Conservation (phyloP, 352 stramenopile genomes). For the Pythium dissotocum region DNA sequence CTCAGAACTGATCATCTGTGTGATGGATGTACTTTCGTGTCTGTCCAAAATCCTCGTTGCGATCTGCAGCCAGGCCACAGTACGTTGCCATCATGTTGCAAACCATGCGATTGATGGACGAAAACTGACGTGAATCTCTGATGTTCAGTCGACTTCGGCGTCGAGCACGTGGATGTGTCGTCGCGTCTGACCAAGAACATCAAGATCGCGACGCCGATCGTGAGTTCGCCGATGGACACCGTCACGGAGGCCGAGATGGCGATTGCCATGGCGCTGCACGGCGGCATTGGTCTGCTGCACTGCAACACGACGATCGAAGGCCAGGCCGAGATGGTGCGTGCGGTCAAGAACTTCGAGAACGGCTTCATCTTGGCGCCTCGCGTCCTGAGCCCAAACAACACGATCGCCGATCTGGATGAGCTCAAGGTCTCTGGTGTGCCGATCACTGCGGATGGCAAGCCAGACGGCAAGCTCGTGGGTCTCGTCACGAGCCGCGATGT, state of each 20-base stretch:
- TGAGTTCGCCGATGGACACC: constrained; percentile 99
- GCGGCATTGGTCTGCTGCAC: constrained; percentile 98
- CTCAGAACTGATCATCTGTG: background rate
- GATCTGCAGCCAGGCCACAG: constrained; percentile 56
- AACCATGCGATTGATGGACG: background rate
- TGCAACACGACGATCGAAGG: constrained; percentile 96
- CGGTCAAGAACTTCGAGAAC: constrained; percentile 98
- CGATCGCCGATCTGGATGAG: constrained; percentile 91
- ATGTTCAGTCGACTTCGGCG: constrained; percentile 88
- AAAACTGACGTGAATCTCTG: background rate
- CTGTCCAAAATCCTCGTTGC: background rate
- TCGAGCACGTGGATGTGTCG: constrained; percentile 93
- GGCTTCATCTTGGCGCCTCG: constrained; percentile 98
- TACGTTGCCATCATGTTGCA: constrained; percentile 29
- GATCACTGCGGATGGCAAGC: constrained; percentile 95
- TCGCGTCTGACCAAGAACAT: constrained; percentile 92
- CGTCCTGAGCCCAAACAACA: constrained; percentile 91
- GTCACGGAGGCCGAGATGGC: constrained; percentile 99
- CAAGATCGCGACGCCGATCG: constrained; percentile 91
- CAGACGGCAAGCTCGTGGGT: constrained; percentile 95
- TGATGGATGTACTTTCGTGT: background rate
- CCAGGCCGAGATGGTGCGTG: constrained; percentile 89
- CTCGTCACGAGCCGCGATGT: constrained; percentile 98
- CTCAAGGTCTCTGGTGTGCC: constrained; percentile 97
- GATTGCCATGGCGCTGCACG: constrained; percentile 98